Conservation (phyloP, 2,329 filamentous ascomycete genomes). For the Penicillium sclerotiorum region DNA sequence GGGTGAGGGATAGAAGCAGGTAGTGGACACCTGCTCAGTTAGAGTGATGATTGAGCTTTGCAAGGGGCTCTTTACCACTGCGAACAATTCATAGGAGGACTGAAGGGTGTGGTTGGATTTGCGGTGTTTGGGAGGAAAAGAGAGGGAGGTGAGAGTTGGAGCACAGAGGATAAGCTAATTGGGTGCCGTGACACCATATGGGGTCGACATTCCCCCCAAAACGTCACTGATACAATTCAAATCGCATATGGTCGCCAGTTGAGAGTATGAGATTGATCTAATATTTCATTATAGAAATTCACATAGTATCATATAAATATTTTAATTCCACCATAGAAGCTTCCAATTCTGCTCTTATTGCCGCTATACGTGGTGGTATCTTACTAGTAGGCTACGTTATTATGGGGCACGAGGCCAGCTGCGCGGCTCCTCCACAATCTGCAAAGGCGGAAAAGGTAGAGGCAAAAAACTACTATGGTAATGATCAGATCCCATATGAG, state of each 20-base stretch:
- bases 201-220: constrained; percentile 18
- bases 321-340: too few relatives aligned
- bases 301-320: too few relatives aligned
- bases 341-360: too few relatives aligned
- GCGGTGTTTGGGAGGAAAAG: constrained; percentile 5
- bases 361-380: too few relatives aligned
- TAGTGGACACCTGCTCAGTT: constrained; percentile 29
- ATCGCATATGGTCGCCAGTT: neutral
- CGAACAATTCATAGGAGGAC: constrained; percentile 12
- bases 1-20: constrained; percentile 27
- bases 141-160: constrained; percentile 18
- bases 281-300: too few relatives aligned
- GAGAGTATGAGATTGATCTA: too few relatives aligned
- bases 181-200: constrained; percentile 17
- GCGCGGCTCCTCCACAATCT: constrained; percentile 69
- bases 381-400: constrained; percentile 62
- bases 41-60: constrained; percentile 18
- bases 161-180: constrained; percentile 20
- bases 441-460: neutral
- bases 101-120: constrained; percentile 4
- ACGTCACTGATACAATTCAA: constrained; percentile 18
- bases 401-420: constrained; percentile 63
- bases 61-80: constrained; percentile 10
- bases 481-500: too few relatives aligned
- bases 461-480: too few relatives aligned